A percentile compares a stretch with the other conserved stretches of the same genome.
These are phyloP conservation scores for Wickerhamiella azyma DNA, from an alignment of 805 yeast genomes.

Conservation along the genomic window DNA sequence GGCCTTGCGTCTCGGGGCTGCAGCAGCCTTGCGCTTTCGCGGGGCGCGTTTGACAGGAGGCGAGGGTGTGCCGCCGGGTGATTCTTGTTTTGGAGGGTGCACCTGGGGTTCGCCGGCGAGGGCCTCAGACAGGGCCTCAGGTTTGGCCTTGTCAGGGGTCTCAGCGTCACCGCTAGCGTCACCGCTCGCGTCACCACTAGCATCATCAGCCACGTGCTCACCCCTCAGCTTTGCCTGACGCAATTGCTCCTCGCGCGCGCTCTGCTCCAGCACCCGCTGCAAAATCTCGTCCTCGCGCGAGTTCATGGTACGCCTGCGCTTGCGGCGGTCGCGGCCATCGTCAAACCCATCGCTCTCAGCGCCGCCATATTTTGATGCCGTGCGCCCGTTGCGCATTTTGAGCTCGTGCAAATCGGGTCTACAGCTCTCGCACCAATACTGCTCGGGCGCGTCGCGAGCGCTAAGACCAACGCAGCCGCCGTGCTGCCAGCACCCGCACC, in stretches of 20 bases:
- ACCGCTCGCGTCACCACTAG: not conserved
- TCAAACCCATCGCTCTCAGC: constrained; percentile 4
- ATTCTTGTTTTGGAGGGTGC: not conserved
- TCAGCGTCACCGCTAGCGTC: not conserved
- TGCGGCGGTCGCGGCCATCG: constrained; percentile 2
- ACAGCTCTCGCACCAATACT: constrained; percentile 89
- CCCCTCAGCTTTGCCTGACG: not conserved
- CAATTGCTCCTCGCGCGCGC: constrained; percentile 23
- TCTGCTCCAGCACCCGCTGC: constrained; percentile 30
- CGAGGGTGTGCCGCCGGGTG: no score
- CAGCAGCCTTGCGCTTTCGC: not conserved
- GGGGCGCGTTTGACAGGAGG: not conserved
- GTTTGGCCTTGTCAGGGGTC: no score
- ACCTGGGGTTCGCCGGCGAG: no score
- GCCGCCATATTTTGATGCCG: constrained; percentile 32
- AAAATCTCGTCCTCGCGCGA: constrained; percentile 29
- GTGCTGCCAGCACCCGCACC: constrained; percentile 94
- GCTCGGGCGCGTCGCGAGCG: constrained; percentile 72
- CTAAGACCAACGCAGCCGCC: constrained; percentile 86
- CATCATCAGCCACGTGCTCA: not conserved
- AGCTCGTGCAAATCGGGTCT: constrained; percentile 69
- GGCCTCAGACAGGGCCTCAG: no score
- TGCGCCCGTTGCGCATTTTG: constrained; percentile 27
- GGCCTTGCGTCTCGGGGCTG: not conserved
- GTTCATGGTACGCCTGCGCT: constrained; percentile 21